Conservation (phyloP, 2,329 filamentous ascomycete species). For the Aspergillus viridinutans region DNA sequence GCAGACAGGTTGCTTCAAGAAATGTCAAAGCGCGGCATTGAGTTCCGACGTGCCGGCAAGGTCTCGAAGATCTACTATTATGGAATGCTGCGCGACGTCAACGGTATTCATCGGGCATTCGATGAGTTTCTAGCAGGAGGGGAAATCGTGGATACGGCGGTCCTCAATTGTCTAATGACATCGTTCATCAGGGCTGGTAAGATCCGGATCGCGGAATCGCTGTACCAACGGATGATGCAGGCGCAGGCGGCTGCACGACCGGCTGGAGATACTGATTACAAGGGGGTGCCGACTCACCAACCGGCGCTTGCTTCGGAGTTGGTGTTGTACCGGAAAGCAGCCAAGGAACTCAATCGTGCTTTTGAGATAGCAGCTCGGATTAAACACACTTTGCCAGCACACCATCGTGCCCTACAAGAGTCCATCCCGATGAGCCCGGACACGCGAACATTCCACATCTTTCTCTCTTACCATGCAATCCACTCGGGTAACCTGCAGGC, state of each 20-base stretch:
- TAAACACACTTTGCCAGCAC: constrained; percentile 48
- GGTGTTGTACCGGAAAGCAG: constrained; percentile 31
- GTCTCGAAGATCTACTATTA: constrained; percentile 80
- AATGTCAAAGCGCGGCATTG: constrained; percentile 65
- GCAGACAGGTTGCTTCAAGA: constrained; percentile 82
- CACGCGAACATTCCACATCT: constrained; percentile 70
- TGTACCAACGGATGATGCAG: constrained; percentile 80
- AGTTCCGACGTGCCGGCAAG: constrained; percentile 73
- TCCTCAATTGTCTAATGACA: constrained; percentile 80
- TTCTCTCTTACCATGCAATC: constrained; percentile 70
- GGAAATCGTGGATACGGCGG: constrained; percentile 81
- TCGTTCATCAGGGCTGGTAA: constrained; percentile 75
- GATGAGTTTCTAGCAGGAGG: constrained; percentile 76
- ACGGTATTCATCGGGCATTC: constrained; percentile 72
- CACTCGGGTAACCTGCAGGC: constrained; percentile 66
- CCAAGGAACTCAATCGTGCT: constrained; percentile 45
- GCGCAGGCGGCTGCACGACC: constrained; percentile 45
- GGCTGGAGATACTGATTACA: constrained; percentile 20
- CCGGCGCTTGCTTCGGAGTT: constrained; percentile 33
- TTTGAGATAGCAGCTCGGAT: constrained; percentile 44
- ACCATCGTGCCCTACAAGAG: constrained; percentile 61
- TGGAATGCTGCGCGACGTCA: constrained; percentile 68
- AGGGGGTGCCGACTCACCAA: constrained; percentile 11
- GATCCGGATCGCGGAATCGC: constrained; percentile 67
- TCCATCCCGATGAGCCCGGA: constrained; percentile 67